Evolutionary conservation across 83 land plant genomes (phyloP), one percentile per base, ranked within the genome.

Genomic region (Picea abies): DNA sequence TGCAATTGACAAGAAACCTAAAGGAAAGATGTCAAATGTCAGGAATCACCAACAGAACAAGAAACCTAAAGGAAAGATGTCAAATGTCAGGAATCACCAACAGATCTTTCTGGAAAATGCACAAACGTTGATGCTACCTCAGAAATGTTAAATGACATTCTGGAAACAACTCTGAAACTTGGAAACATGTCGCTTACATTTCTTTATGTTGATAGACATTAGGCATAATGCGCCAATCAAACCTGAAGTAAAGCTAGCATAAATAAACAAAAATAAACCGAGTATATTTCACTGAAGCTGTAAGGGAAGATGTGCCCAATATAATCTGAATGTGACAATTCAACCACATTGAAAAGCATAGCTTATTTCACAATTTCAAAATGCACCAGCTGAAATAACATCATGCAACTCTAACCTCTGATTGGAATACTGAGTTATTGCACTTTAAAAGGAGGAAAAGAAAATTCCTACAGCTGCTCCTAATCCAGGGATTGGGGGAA

Each of bases 301-400:
- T 52, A 11, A 52, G 58, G 58, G 14, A 52, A 52, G 58, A 52
- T 52, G 58, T 10, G 58, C 58, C 58, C 58, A 23, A 49, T 76
- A 49, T 44, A 76, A 49, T 76, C 32, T 76, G 61, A 29, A 76
- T 52, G 25, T 52, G 78, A 25, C 20, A n/a, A n/a, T 73, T 76
- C 52, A 76, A 12, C 15, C 23, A 9, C 58, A 52, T 52, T 22
- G 6, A 25, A 44, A 44, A 71, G 44, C 0, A 23, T 15, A 76
- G 8, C 56, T 76, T 49, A 29, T 25, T 22, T 52, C 32, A 23
- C 25, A 26, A 49, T 76, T 52, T 66, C 11, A 23, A 52, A 66
- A 9, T 66, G 69, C 69, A 66, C 69, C 32, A 76, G 60, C 17
- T 76, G 4, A 49, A 75, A 73, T 44, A 20, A 29, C 29, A 22